Percentiles rank a stretch among this genome's conserved stretches.
phyloP scores from a whole-genome alignment of 805 yeast genomes.

The Candida ficus region DNA sequence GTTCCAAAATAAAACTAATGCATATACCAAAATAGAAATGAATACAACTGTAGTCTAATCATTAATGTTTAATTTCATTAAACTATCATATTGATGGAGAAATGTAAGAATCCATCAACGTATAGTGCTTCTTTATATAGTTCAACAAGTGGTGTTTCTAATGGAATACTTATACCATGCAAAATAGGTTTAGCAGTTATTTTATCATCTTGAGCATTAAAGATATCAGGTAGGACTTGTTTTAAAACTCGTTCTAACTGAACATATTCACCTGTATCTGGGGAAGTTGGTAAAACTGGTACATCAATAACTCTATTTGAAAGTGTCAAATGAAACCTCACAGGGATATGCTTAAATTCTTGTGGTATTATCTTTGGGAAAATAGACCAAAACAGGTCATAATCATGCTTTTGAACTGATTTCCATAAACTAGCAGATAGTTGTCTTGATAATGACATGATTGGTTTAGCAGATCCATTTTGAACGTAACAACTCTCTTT shows the following conservation, averaged over 20 bases:
- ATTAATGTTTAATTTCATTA: slow-evolving; percentile 5
- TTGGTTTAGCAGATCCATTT: slow-evolving; percentile 70
- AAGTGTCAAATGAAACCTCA: slow-evolving; percentile 41
- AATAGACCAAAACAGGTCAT: slow-evolving; percentile 18
- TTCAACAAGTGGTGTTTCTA: slow-evolving; percentile 38
- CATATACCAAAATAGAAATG: neutral
- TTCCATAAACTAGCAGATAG: slow-evolving; percentile 58
- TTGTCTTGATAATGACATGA: slow-evolving; percentile 69
- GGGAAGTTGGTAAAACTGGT: slow-evolving; percentile 19
- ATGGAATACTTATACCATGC: slow-evolving; percentile 53
- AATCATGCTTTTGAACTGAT: slow-evolving; percentile 37
- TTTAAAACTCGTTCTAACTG: slow-evolving; percentile 39
- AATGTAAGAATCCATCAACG: slow-evolving; percentile 64
- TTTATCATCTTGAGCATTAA: slow-evolving; percentile 32
- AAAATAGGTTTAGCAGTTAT: slow-evolving; percentile 38
- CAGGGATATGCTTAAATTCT: slow-evolving; percentile 38
- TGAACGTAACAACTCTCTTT: slow-evolving; percentile 78
- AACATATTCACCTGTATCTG: slow-evolving; percentile 3
- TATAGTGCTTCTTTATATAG: slow-evolving; percentile 41
- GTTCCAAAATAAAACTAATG: slow-evolving; percentile 24
- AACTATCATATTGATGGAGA: slow-evolving; percentile 36
- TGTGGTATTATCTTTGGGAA: slow-evolving; percentile 22
- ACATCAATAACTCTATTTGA: slow-evolving; percentile 32
- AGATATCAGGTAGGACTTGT: slow-evolving; percentile 38
- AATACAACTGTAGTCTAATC: neutral